These are phyloP conservation scores for Mytilinidion resinicola DNA, from an alignment of 495 filamentous ascomycete genomes.

Conservation along the genomic window DNA sequence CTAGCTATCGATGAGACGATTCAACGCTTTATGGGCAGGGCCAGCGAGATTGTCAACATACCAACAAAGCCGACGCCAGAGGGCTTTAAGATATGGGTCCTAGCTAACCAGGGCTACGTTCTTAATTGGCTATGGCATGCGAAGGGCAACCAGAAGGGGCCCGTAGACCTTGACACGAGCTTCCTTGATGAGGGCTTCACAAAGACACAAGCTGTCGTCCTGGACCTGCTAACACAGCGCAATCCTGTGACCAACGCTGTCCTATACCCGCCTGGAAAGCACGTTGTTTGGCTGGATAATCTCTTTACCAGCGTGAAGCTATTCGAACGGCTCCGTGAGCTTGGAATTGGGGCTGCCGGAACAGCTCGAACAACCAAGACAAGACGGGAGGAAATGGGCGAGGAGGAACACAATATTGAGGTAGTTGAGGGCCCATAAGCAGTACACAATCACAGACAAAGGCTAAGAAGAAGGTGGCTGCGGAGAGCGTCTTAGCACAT, in stretches of 20 bases:
- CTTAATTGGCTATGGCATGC: conserved; percentile 1
- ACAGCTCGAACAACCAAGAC: neutral
- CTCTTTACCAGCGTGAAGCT: neutral
- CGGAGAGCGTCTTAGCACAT: neutral
- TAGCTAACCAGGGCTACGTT: no score
- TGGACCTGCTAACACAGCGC: neutral
- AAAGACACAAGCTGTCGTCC: no score
- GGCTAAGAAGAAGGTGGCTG: neutral
- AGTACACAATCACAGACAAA: no score
- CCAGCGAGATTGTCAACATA: no score
- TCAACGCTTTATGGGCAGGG: no score
- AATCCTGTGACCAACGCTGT: neutral
- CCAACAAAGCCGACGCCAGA: no score
- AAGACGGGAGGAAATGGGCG: neutral
- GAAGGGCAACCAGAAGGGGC: neutral
- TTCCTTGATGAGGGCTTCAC: neutral
- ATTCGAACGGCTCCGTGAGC: neutral
- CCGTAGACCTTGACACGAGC: neutral
- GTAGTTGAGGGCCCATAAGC: neutral
- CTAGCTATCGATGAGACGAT: no score
- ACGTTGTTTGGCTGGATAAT: neutral
- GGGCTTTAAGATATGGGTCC: neutral
- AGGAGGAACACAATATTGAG: conserved; percentile 1
- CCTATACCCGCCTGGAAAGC: neutral
- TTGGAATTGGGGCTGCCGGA: neutral